Conservation (phyloP, 129 eudicot genomes). For the Arctium minus region DNA sequence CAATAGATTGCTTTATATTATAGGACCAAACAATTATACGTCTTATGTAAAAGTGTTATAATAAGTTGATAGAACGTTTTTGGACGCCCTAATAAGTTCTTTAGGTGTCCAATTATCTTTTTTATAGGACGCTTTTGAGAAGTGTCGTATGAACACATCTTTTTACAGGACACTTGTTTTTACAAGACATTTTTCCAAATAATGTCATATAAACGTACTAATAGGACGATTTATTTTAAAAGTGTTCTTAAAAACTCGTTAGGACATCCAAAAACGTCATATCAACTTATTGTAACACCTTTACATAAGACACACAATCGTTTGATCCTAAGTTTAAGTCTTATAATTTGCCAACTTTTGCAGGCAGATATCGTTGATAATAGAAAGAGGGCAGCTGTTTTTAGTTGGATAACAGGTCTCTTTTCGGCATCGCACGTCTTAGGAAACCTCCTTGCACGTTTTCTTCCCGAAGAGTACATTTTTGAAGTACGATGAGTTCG, state of each 20-base stretch:
- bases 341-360: background rate
- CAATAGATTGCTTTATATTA: background rate
- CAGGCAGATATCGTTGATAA: constrained; percentile 86
- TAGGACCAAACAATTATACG: background rate
- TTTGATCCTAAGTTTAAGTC: background rate
- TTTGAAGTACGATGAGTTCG: constrained; percentile 48
- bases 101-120: background rate
- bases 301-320: background rate
- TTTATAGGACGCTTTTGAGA: background rate
- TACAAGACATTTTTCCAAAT: no score
- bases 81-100: background rate
- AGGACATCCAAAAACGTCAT: background rate
- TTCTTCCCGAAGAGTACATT: constrained; percentile 74
- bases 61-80: no score
- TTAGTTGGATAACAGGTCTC: constrained; percentile 90
- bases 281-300: background rate
- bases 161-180: no score
- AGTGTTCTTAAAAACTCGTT: background rate
- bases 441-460: constrained; percentile 82
- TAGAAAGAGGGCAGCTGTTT: constrained; percentile 67
- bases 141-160: no score
- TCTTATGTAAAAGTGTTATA: background rate
- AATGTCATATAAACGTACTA: background rate
- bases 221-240: no score
- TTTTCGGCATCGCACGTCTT: constrained; percentile 89